Conservation (phyloP, 2,329 filamentous ascomycete species). For the Cladosporium sp. region DNA sequence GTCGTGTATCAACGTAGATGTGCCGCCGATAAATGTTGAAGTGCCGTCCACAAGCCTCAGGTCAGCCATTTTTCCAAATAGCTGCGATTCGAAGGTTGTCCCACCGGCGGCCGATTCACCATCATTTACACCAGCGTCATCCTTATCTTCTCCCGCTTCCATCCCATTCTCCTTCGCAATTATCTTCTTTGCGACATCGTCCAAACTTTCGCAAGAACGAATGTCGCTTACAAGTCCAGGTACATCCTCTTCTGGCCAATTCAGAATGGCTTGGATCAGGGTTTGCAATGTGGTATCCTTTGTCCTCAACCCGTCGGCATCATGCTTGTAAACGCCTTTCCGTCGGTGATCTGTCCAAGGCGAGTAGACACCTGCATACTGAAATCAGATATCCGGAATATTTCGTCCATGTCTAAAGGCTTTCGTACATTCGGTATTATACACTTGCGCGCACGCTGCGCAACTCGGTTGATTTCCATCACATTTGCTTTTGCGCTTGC, state of each 20-base stretch:
- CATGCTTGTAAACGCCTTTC: slow-evolving; percentile 95
- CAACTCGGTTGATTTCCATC: slow-evolving; percentile 89
- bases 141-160: slow-evolving; percentile 42
- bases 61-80: slow-evolving; percentile 91
- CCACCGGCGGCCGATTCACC: slow-evolving; percentile 19
- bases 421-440: slow-evolving; percentile 53
- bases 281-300: slow-evolving; percentile 83
- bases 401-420: no score
- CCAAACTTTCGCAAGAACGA: slow-evolving; percentile 73
- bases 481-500: slow-evolving; percentile 52
- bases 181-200: slow-evolving; percentile 59
- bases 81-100: slow-evolving; percentile 64
- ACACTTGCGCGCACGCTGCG: slow-evolving; percentile 93
- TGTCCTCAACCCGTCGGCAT: slow-evolving; percentile 82
- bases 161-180: slow-evolving; percentile 49
- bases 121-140: slow-evolving; percentile 35
- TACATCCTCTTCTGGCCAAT: slow-evolving; percentile 84
- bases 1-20: slow-evolving; percentile 85
- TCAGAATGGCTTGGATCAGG: slow-evolving; percentile 88
- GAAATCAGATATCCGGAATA: no score
- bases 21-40: slow-evolving; percentile 87
- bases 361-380: slow-evolving; percentile 67
- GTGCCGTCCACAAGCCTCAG: slow-evolving; percentile 73
- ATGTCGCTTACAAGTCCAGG: slow-evolving; percentile 78
- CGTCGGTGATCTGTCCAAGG: slow-evolving; percentile 93